Conservation (phyloP, 306 rosid genomes). For the Aeschynomene evenia region DNA sequence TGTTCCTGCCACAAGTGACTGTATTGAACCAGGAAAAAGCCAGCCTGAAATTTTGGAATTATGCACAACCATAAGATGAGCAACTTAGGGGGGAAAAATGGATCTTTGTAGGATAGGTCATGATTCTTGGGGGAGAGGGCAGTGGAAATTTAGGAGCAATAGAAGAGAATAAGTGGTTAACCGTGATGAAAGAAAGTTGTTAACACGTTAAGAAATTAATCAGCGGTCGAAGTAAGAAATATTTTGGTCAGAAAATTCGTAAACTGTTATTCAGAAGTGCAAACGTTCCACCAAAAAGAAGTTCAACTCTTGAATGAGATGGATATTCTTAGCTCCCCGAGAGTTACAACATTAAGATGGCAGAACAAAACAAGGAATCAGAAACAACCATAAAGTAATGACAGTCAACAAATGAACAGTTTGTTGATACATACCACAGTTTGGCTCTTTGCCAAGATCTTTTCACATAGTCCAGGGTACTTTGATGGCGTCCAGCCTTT, state of each 20-base stretch:
- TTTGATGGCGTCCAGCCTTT: constrained; percentile 90
- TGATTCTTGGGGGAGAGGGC: background rate
- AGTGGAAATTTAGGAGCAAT: background rate
- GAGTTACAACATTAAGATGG: background rate
- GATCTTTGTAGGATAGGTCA: background rate
- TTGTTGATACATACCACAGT: constrained; percentile 76
- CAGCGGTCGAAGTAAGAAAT: background rate
- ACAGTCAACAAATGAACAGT: constrained; percentile 1
- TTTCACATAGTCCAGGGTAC: constrained; percentile 86
- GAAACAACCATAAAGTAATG: constrained; percentile 7
- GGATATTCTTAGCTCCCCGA: background rate
- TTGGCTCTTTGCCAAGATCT: constrained; percentile 84
- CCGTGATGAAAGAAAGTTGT: background rate
- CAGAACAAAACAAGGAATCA: constrained; percentile 11
- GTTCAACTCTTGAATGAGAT: background rate
- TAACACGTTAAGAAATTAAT: background rate
- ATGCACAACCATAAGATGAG: background rate
- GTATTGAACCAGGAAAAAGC: constrained; percentile 91
- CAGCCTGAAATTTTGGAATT: constrained; percentile 60
- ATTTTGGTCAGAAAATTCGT: background rate
- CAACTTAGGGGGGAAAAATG: background rate
- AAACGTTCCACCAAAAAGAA: background rate
- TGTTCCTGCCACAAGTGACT: constrained; percentile 82
- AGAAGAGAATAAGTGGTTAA: background rate
- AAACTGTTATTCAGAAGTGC: background rate